phyloP scores from a whole-genome alignment of 129 eudicot species.

The Centaurea solstitialis region DNA sequence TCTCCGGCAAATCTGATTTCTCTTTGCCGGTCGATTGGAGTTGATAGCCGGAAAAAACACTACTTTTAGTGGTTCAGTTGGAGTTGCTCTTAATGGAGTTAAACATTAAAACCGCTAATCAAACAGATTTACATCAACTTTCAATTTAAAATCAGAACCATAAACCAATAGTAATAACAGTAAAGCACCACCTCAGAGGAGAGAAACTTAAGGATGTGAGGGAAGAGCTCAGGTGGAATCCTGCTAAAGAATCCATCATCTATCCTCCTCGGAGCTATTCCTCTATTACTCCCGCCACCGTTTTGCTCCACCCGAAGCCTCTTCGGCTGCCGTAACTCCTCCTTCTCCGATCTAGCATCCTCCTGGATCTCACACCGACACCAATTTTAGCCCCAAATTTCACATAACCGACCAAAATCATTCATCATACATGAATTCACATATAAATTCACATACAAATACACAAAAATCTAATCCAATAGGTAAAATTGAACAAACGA shows the following conservation, averaged over 20 bases:
- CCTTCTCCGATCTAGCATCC: slow-evolving; percentile 30
- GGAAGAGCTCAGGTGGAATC: slow-evolving; percentile 82
- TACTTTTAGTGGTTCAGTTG: too few relatives aligned
- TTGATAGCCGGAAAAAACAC: too few relatives aligned
- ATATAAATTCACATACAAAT: neutral
- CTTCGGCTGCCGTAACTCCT: slow-evolving; percentile 49
- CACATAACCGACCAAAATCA: slow-evolving; percentile 10
- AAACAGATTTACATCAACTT: neutral
- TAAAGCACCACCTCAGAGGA: slow-evolving; percentile 74
- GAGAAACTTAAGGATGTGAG: slow-evolving; percentile 83
- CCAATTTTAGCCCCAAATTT: neutral
- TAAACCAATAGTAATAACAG: neutral
- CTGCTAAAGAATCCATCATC: slow-evolving; percentile 70
- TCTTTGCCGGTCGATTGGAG: too few relatives aligned
- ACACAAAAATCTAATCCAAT: neutral
- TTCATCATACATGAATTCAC: neutral
- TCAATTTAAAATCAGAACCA: neutral
- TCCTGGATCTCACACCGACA: slow-evolving; percentile 31
- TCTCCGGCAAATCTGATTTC: too few relatives aligned
- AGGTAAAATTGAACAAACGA: neutral
- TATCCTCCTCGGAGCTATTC: slow-evolving; percentile 42
- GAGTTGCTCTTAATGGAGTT: neutral
- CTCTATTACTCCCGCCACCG: slow-evolving; percentile 21
- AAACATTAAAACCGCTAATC: neutral
- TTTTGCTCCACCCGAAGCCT: slow-evolving; percentile 48